Conservation (phyloP, 805 yeast species). For the Barnettozyma populi region DNA sequence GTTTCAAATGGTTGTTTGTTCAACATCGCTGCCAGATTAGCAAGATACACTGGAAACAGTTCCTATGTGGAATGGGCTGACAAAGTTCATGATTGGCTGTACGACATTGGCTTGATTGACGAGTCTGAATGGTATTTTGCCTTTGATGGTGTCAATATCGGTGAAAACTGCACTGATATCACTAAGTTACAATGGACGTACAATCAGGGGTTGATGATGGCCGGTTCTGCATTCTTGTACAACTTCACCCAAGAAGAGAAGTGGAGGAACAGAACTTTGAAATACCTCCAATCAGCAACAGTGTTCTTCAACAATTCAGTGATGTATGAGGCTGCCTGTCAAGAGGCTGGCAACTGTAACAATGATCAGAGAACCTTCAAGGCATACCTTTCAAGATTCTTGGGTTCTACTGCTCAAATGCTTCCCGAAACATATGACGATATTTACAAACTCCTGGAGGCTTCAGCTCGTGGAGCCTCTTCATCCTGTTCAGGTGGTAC, state of each 20-base stretch:
- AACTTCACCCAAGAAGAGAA: slow-evolving; percentile 51
- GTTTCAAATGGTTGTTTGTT: slow-evolving; percentile 82
- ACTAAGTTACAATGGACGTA: slow-evolving; percentile 66
- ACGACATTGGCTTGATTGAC: slow-evolving; percentile 39
- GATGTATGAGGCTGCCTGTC: slow-evolving; percentile 73
- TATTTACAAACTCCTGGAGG: slow-evolving; percentile 41
- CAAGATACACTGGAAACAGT: slow-evolving; percentile 68
- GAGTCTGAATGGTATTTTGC: slow-evolving; percentile 38
- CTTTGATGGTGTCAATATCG: slow-evolving; percentile 56
- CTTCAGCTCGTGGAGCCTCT: slow-evolving; percentile 69
- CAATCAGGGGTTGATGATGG: slow-evolving; percentile 62
- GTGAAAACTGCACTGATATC: slow-evolving; percentile 44
- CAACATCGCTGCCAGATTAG: slow-evolving; percentile 76
- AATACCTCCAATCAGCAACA: slow-evolving; percentile 42
- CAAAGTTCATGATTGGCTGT: slow-evolving; percentile 71
- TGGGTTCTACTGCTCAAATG: slow-evolving; percentile 57
- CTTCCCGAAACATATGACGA: slow-evolving; percentile 47
- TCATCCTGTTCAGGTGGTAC: slow-evolving; percentile 72
- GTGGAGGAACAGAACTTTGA: slow-evolving; percentile 53
- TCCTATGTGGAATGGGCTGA: slow-evolving; percentile 72
- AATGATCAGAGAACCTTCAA: slow-evolving; percentile 72
- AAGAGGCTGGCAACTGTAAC: slow-evolving; percentile 50
- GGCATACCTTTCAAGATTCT: slow-evolving; percentile 60
- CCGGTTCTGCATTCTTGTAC: slow-evolving; percentile 66
- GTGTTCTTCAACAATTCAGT: slow-evolving; percentile 53